A percentile compares a stretch with the other conserved stretches of the same genome.
Evolutionary conservation across 2,329 filamentous ascomycete species (phyloP).

Genomic region (Trichoderma semiorbis): DNA sequence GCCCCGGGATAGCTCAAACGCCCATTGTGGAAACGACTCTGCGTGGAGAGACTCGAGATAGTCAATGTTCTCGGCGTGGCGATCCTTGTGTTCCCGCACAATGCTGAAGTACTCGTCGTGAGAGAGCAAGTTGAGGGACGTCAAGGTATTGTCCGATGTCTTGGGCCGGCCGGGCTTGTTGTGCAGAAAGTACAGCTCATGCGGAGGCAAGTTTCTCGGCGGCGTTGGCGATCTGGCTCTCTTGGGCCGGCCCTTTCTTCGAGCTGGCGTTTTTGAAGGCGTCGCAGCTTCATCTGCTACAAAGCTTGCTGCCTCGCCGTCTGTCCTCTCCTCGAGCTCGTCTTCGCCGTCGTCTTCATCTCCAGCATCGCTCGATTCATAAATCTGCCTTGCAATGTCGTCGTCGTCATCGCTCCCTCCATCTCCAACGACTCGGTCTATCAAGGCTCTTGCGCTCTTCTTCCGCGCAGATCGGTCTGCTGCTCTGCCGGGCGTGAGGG

Average conservation of each 20-base stretch:
- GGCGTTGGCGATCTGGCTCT: slow-evolving; percentile 66
- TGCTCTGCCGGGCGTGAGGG: slow-evolving; percentile 62
- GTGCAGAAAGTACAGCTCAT: slow-evolving; percentile 92
- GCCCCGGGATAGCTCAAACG: slow-evolving; percentile 79
- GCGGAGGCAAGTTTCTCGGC: slow-evolving; percentile 75
- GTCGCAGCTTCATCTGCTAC: slow-evolving; percentile 38
- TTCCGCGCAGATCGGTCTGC: slow-evolving; percentile 81
- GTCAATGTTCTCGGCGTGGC: slow-evolving; percentile 65
- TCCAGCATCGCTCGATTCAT: slow-evolving; percentile 66
- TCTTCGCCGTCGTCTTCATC: slow-evolving; percentile 67
- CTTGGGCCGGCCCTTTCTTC: slow-evolving; percentile 25
- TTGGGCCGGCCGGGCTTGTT: slow-evolving; percentile 78
- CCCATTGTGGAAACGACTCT: slow-evolving; percentile 85
- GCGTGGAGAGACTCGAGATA: slow-evolving; percentile 73
- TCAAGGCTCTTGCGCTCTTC: slow-evolving; percentile 75
- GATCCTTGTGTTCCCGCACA: slow-evolving; percentile 61
- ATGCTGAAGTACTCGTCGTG: slow-evolving; percentile 85
- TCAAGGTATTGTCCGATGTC: slow-evolving; percentile 82
- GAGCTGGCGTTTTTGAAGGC: slow-evolving; percentile 41
- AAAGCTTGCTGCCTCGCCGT: slow-evolving; percentile 22
- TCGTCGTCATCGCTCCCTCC: slow-evolving; percentile 65
- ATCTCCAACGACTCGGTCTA: slow-evolving; percentile 65
- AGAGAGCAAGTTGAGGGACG: slow-evolving; percentile 70
- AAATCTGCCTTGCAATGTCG: slow-evolving; percentile 23
- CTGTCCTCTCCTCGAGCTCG: slow-evolving; percentile 39